These are phyloP conservation scores for Inonotus hispidus DNA, from an alignment of 1,284 basidiomycete genomes.

Conservation along the genomic window DNA sequence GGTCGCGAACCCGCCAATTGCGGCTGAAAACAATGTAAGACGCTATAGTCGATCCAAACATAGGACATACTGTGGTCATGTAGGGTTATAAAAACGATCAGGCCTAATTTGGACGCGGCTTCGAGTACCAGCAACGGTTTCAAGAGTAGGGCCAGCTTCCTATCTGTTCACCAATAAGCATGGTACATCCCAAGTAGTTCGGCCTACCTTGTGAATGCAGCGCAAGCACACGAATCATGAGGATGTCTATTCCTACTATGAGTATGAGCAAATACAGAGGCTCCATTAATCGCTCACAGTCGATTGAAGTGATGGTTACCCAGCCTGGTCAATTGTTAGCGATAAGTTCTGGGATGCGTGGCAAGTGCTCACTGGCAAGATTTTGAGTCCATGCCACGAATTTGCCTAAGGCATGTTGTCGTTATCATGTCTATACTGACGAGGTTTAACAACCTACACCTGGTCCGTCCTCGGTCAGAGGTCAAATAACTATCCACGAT, in stretches of 20 bases:
- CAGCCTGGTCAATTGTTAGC: not conserved
- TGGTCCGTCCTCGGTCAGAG: not conserved
- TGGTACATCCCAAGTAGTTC: no score
- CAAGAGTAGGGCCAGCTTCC: not conserved
- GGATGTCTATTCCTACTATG: not conserved
- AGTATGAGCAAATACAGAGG: not conserved
- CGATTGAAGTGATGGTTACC: not conserved
- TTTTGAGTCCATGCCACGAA: not conserved
- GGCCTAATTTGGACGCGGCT: not conserved
- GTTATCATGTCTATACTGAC: not conserved
- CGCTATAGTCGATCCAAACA: not conserved
- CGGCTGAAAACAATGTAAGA: not conserved
- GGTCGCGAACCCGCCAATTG: not conserved
- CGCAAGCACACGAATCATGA: conserved; percentile 4
- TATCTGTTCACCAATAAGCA: not conserved
- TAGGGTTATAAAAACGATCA: not conserved
- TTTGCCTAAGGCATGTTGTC: not conserved
- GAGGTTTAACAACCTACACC: not conserved
- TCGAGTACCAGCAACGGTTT: not conserved
- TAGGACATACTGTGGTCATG: no score
- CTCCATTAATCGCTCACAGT: not conserved
- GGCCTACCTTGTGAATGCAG: not conserved
- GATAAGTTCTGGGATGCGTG: not conserved
- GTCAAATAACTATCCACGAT: not conserved
- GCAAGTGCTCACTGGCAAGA: not conserved